Conservation (phyloP, 148 eudicot genomes). For the Vaccinium myrtillus region DNA sequence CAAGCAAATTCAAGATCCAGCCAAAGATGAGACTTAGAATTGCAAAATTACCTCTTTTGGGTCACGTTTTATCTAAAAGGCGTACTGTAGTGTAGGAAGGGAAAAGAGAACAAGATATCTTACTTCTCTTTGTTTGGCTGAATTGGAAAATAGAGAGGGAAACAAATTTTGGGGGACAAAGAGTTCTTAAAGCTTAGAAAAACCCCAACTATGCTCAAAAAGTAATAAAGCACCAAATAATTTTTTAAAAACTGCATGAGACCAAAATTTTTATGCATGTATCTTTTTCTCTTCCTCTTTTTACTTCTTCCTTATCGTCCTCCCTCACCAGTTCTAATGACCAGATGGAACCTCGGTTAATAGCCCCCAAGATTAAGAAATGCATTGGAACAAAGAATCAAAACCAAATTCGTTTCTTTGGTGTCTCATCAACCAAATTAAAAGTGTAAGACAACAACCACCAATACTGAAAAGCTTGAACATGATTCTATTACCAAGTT, state of each 20-base stretch:
- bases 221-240: background rate
- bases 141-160: background rate
- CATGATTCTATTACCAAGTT: background rate
- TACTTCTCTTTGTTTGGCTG: background rate
- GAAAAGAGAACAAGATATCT: background rate
- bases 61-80: background rate
- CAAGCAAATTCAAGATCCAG: background rate
- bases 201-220: background rate
- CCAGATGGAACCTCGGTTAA: background rate
- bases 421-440: background rate
- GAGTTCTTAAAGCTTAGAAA: background rate
- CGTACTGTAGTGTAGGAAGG: background rate
- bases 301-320: background rate
- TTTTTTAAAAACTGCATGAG: background rate
- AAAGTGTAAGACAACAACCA: slow-evolving; percentile 2
- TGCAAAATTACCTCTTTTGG: background rate
- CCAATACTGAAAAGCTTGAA: background rate
- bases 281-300: background rate
- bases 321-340: background rate
- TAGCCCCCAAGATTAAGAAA: background rate
- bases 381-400: background rate
- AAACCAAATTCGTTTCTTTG: background rate
- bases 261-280: background rate
- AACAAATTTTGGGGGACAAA: background rate
- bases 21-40: background rate